Evolutionary conservation across 2,329 filamentous ascomycete species (phyloP).

Genomic region (Metarhizium anisopliae): DNA sequence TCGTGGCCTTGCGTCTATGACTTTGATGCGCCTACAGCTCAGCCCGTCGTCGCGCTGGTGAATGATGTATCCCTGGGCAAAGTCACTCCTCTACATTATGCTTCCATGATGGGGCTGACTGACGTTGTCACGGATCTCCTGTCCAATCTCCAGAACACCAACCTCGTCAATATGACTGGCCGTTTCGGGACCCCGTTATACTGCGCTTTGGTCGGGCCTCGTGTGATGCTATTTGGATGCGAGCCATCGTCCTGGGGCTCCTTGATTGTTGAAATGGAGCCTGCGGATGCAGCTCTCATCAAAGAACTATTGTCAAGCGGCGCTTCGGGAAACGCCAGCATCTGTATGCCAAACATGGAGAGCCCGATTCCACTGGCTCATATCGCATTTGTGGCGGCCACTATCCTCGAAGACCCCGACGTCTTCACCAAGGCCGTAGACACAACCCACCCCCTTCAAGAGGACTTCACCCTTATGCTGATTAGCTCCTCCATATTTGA

Average conservation of each 20-base stretch:
- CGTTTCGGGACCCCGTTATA: conserved; percentile 22
- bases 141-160: conserved; percentile 6
- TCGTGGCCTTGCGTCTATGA: conserved; percentile 16
- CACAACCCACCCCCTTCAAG: background rate
- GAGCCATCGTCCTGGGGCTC: conserved; percentile 10
- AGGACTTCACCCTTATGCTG: background rate
- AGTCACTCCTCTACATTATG: conserved; percentile 23
- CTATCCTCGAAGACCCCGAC: background rate
- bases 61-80: conserved; percentile 19
- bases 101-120: conserved; percentile 23
- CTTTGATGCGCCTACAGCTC: conserved; percentile 5
- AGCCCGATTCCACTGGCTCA: conserved; percentile 8
- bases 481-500: background rate
- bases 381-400: conserved; percentile 4
- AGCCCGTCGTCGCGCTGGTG: conserved; percentile 6
- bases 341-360: background rate
- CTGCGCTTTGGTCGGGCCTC: conserved; percentile 24
- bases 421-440: conserved; percentile 1
- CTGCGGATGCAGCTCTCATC: background rate
- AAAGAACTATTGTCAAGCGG: background rate
- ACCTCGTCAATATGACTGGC: conserved; percentile 12
- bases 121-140: conserved; percentile 19
- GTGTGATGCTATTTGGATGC: conserved; percentile 12
- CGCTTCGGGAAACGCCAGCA: background rate
- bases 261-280: background rate